A percentile compares a stretch with the other conserved stretches of the same genome.
Evolutionary conservation across 441 rosid genomes (phyloP).

Genomic region (Erodium texanum): DNA sequence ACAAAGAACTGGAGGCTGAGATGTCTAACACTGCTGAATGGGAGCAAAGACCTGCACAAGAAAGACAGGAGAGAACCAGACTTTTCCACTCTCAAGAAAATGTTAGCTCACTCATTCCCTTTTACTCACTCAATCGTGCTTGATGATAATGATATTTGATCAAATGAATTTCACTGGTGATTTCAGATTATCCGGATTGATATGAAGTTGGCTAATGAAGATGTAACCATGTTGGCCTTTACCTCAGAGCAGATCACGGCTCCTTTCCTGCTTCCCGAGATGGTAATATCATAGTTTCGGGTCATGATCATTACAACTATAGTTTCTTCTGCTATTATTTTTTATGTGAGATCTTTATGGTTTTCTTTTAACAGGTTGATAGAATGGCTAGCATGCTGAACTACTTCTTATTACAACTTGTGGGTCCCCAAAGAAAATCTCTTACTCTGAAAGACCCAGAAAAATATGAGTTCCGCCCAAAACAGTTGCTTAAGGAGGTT

Average conservation of each 20-base stretch:
- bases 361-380: constrained; percentile 49
- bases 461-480: constrained; percentile 94
- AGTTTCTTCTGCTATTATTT: no score
- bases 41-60: constrained; percentile 90
- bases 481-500: constrained; percentile 91
- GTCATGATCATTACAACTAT: no score
- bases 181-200: constrained; percentile 82
- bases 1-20: constrained; percentile 90
- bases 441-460: constrained; percentile 87
- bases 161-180: constrained; percentile 9
- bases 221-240: constrained; percentile 86
- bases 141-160: background rate
- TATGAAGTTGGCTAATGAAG: constrained; percentile 98
- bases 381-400: constrained; percentile 98
- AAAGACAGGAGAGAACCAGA: constrained; percentile 93
- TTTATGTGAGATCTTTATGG: no score
- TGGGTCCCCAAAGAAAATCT: constrained; percentile 94
- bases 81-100: constrained; percentile 91
- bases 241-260: constrained; percentile 91
- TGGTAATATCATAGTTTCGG: constrained; percentile 38
- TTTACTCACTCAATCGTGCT: background rate
- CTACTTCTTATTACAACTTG: constrained; percentile 91
- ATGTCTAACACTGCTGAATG: constrained; percentile 88
- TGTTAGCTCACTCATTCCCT: constrained; percentile 36
- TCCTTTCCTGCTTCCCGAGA: constrained; percentile 98